Base-by-base conservation (phyloP, 129 eudicot genomes). In the Flaveria sonorensis region DNA sequence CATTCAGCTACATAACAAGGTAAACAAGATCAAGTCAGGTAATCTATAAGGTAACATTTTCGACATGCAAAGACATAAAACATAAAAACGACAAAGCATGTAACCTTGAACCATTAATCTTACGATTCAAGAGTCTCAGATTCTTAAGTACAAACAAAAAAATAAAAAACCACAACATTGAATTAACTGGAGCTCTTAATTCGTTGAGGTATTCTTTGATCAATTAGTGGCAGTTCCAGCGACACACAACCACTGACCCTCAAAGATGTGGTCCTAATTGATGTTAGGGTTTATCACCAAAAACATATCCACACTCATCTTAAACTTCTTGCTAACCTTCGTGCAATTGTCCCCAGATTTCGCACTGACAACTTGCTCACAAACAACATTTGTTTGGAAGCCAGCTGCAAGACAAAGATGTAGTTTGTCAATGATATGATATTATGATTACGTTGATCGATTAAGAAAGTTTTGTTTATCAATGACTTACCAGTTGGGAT, bases 191-290 rank as follows among this genome's bases (percentile, higher is more conserved):
- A 48, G 28, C 23, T 24, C 23, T 71, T 71, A 1, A 51, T 50
- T 51, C n/a, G 2, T 51, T 75, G 20, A 24, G 6, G 40, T 7
- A 56, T 32, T 73, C 40, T 16, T 40, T 20, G 50, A 75, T 78
- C 32, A 57, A 1, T 78, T 55, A 19, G 40, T 36, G 14, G 61
- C 7, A 42, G 14, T 59, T 71, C 85, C 79, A 32, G 63, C 26
- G 32, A 78, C 28, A 26, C 79, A 83, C 69, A 80, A 73, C 83
- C 83, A 80, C 65, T 80, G 83, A 36, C 83, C 83, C 66, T 73
- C 83, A 39, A 80, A 80, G 55, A 66, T 47, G 13, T 14, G 1
- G n/a, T n/a, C n/a, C n/a, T n/a, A n/a, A n/a, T 80, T 80, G 52
- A 80, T 74, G 74, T 80, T 80, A 10, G 84, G 84, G 75, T 80